phyloP scores from a whole-genome alignment of 306 rosid species.

The Cicer pinnatifidum region DNA sequence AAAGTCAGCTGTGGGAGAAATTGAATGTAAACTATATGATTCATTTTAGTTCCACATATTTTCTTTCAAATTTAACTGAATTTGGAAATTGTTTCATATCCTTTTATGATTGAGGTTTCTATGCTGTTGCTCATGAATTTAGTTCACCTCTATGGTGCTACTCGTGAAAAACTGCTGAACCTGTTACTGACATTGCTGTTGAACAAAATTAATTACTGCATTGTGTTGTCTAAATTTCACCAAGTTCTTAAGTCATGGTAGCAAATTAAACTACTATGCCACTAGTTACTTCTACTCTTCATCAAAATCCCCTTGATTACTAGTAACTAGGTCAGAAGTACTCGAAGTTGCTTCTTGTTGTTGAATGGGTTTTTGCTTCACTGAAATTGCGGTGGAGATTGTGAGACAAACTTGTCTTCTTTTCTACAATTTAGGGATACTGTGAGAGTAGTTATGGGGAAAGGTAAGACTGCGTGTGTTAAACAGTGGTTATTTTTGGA shows the following conservation, averaged over 20 bases:
- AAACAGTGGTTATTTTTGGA: not conserved
- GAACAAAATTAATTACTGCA: not conserved
- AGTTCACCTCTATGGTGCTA: not conserved
- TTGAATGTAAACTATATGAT: constrained; percentile 31
- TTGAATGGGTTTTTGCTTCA: not conserved
- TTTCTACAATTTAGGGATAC: not conserved
- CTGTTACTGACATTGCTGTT: not conserved
- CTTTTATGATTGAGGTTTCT: not conserved
- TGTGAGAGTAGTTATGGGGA: not conserved
- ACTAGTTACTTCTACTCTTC: not conserved
- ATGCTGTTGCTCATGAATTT: not conserved
- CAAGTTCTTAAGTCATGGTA: not conserved
- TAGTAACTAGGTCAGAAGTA: not conserved
- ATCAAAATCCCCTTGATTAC: not conserved
- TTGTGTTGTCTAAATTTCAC: not conserved
- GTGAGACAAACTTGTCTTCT: not conserved
- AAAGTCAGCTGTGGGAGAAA: constrained; percentile 32
- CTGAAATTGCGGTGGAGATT: not conserved
- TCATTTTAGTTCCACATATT: constrained; percentile 28
- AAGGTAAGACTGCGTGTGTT: not conserved
- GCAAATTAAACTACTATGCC: not conserved
- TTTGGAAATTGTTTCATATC: not conserved
- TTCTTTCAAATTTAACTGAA: constrained; percentile 13
- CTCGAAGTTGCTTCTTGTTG: not conserved
- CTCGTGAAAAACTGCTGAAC: not conserved